Percentiles rank a stretch among this genome's conserved stretches.
phyloP scores from a whole-genome alignment of 169 alveolate species.

The Cryptosporidium sp. region DNA sequence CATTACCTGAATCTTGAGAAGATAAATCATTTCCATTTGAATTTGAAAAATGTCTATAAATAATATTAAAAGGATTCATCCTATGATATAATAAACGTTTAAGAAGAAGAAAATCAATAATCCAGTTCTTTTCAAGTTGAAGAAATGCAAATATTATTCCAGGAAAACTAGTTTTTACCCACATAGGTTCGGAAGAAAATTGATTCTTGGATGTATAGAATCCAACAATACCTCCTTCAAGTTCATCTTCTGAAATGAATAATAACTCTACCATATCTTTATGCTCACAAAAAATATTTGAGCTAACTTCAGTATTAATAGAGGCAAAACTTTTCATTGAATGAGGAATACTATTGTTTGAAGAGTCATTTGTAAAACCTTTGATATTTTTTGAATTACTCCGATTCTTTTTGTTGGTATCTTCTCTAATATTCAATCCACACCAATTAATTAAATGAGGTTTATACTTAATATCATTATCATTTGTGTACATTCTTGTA shows the following conservation, averaged over 20 bases:
- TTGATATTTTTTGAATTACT: background rate
- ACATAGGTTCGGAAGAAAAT: constrained; percentile 53
- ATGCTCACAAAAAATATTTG: constrained; percentile 39
- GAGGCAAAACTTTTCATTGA: background rate
- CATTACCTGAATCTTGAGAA: background rate
- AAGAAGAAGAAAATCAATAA: constrained; percentile 37
- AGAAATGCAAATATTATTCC: constrained; percentile 57
- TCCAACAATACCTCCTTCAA: constrained; percentile 47
- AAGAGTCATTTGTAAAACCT: background rate
- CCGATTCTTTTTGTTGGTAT: background rate
- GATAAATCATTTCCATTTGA: background rate
- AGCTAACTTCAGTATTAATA: background rate
- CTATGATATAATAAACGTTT: constrained; percentile 36
- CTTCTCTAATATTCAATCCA: constrained; percentile 35
- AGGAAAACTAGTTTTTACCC: constrained; percentile 69
- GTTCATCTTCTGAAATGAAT: constrained; percentile 51
- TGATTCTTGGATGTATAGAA: constrained; percentile 57
- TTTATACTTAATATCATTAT: constrained; percentile 36
- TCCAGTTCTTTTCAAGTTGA: constrained; percentile 71
- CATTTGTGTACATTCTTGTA: constrained; percentile 10
- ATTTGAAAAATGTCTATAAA: constrained; percentile 2
- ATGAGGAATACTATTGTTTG: background rate
- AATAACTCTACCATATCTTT: constrained; percentile 61
- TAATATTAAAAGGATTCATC: constrained; percentile 20
- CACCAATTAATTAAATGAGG: constrained; percentile 74